These are phyloP conservation scores for Ascoidea rubescens DNA, from an alignment of 805 yeast genomes.

Conservation along the genomic window DNA sequence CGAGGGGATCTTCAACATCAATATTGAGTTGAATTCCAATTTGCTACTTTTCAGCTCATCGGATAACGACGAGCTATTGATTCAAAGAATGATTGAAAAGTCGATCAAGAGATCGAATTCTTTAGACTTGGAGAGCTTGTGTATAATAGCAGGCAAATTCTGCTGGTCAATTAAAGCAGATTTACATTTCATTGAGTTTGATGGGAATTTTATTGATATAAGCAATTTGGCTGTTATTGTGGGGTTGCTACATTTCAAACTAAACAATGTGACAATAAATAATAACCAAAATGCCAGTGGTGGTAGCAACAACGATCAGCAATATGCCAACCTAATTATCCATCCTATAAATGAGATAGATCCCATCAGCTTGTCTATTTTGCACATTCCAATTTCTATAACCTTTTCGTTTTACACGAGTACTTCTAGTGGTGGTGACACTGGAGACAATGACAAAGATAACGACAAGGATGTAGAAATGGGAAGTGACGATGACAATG, in stretches of 20 bases:
- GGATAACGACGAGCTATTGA: constrained; percentile 69
- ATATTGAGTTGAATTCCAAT: constrained; percentile 64
- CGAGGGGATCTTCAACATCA: constrained; percentile 77
- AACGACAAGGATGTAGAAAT: constrained; percentile 2
- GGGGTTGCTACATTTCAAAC: constrained; percentile 67
- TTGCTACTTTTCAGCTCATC: constrained; percentile 15
- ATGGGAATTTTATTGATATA: constrained; percentile 87
- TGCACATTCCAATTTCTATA: constrained; percentile 84
- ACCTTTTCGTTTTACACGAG: constrained; percentile 81
- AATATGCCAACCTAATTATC: constrained; percentile 28
- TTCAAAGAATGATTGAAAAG: constrained; percentile 77
- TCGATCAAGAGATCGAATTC: constrained; percentile 87
- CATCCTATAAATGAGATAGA: constrained; percentile 69
- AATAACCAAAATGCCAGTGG: constrained; percentile 28
- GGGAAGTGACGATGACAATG: constrained; percentile 3
- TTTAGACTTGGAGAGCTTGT: constrained; percentile 76
- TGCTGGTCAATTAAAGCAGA: constrained; percentile 91
- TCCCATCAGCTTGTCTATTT: constrained; percentile 71
- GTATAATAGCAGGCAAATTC: constrained; percentile 81
- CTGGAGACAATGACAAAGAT: background rate
- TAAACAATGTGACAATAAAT: constrained; percentile 69
- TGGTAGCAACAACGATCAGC: no score
- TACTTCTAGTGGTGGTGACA: constrained; percentile 2
- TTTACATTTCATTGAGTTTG: constrained; percentile 76
- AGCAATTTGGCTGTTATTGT: constrained; percentile 85